These are phyloP conservation scores for Viola pubescens DNA, from an alignment of 441 rosid genomes.

Conservation along the genomic window DNA sequence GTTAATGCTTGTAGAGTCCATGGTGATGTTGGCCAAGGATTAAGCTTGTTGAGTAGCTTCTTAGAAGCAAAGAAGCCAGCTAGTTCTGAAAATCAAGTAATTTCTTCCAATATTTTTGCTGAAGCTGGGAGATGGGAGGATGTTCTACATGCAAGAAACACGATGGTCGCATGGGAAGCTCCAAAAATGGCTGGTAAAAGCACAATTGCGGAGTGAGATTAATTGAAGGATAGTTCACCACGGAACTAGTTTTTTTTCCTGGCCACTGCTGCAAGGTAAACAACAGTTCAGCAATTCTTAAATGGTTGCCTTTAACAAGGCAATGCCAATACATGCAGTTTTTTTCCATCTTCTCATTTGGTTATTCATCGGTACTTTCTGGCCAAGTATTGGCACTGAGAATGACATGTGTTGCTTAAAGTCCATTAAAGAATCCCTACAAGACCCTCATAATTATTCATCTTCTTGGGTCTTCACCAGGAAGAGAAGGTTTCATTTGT, in stretches of 20 bases:
- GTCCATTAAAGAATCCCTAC: no score
- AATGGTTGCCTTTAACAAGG: no score
- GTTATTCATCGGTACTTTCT: no score
- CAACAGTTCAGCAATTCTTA: no score
- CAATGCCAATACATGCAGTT: no score
- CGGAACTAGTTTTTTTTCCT: no score
- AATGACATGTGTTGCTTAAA: no score
- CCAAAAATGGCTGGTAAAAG: conserved; percentile 19
- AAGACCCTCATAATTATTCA: no score
- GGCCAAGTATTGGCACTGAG: no score
- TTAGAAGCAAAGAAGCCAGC: conserved; percentile 9
- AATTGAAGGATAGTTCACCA: no score
- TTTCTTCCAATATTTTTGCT: conserved; percentile 25
- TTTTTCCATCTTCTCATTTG: no score
- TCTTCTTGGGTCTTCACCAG: conserved; percentile 25
- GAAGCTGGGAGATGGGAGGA: conserved; percentile 29
- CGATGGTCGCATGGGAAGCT: conserved; percentile 11
- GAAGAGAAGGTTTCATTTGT: conserved; percentile 23
- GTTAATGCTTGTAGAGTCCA: conserved; percentile 28
- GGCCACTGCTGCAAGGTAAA: no score
- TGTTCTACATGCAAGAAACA: conserved; percentile 25
- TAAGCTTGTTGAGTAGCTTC: conserved; percentile 15
- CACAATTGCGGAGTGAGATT: not conserved
- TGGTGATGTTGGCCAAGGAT: conserved; percentile 25
- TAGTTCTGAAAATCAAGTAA: conserved; percentile 21